These are phyloP conservation scores for Trichoderma endophyticum DNA, from an alignment of 2,329 filamentous ascomycete genomes.

Conservation along the genomic window DNA sequence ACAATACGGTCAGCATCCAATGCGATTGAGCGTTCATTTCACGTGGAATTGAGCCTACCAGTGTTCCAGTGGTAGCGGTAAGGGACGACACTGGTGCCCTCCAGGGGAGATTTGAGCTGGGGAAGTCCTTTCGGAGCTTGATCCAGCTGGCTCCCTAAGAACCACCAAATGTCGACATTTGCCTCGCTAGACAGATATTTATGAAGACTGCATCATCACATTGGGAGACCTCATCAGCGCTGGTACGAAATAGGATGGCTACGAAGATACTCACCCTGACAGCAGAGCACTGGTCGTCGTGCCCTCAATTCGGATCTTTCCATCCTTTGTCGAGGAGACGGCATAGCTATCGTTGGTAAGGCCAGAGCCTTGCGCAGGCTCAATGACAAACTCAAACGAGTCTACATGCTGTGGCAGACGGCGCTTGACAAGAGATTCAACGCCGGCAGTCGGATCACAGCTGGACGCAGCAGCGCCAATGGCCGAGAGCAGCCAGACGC, in stretches of 20 bases:
- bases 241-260: not conserved
- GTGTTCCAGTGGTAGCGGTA: constrained; percentile 21
- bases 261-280: constrained; percentile 17
- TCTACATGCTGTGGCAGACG: constrained; percentile 22
- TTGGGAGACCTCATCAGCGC: not conserved
- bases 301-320: constrained; percentile 22
- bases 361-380: not conserved
- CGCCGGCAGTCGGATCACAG: constrained; percentile 10
- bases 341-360: constrained; percentile 19
- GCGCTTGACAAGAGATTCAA: constrained; percentile 21
- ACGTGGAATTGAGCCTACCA: constrained; percentile 25
- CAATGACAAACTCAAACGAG: constrained; percentile 20
- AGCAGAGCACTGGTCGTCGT: constrained; percentile 21
- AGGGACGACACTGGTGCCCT: constrained; percentile 20
- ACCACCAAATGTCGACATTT: constrained; percentile 25
- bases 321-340: constrained; percentile 19
- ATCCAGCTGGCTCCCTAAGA: constrained; percentile 21
- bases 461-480: constrained; percentile 5
- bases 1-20: not conserved
- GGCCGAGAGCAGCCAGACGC: constrained; percentile 9
- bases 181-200: constrained; percentile 21
- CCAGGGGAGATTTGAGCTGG: constrained; percentile 6
- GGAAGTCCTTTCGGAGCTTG: constrained; percentile 21
- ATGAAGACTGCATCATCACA: constrained; percentile 18
- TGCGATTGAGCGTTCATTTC: not conserved